phyloP scores from a whole-genome alignment of 208 protist genomes.

The Porcisia deanei region DNA sequence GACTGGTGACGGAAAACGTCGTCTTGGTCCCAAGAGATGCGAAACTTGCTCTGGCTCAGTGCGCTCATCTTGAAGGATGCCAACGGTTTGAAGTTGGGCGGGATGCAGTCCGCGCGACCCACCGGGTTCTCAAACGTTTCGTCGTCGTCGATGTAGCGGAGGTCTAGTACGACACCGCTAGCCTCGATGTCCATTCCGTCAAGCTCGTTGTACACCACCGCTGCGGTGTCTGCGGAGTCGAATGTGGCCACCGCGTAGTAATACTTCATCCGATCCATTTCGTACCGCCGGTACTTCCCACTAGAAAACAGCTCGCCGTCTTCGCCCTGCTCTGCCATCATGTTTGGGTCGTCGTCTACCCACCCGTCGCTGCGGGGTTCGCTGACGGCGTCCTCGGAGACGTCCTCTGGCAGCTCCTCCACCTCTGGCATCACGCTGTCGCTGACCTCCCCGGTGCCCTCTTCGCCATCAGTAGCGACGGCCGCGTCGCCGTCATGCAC shows the following conservation, averaged over 20 bases:
- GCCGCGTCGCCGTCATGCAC: constrained; percentile 46
- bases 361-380: constrained; percentile 62
- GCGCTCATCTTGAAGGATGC: constrained; percentile 81
- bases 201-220: constrained; percentile 93
- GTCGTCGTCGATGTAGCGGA: constrained; percentile 97
- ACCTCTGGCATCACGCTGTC: constrained; percentile 17
- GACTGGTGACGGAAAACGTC: constrained; percentile 84
- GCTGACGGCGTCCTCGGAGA: constrained; percentile 47
- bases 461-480: neutral
- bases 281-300: constrained; percentile 93
- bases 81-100: constrained; percentile 81
- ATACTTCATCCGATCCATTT: constrained; percentile 94
- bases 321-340: constrained; percentile 78
- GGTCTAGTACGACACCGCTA: constrained; percentile 94
- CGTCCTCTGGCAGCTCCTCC: constrained; percentile 46
- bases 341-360: constrained; percentile 72
- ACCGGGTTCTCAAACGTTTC: constrained; percentile 78
- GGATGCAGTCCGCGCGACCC: constrained; percentile 62
- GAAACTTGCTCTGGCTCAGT: constrained; percentile 86
- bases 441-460: constrained; percentile 10
- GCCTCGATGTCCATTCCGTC: constrained; percentile 96
- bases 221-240: constrained; percentile 92
- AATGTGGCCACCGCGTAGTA: constrained; percentile 98
- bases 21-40: constrained; percentile 94
- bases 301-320: constrained; percentile 90